Percentiles rank a stretch among this genome's conserved stretches.
Evolutionary conservation across 1,139 yeast genomes (phyloP).

Genomic region (Geotrichum restrictum): DNA sequence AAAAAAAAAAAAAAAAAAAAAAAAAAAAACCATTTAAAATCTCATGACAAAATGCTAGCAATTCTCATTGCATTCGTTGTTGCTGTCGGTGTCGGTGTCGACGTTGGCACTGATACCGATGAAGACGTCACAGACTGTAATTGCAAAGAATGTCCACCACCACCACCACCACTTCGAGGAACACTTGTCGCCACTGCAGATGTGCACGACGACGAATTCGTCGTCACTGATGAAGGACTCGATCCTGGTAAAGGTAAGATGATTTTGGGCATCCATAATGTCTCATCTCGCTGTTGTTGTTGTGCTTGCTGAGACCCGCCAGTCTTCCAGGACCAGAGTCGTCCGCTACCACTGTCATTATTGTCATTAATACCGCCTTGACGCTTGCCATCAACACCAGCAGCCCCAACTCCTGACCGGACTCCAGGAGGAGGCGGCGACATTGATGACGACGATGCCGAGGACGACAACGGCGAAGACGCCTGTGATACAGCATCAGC

Average conservation of each 20-base stretch:
- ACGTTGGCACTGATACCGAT: no score
- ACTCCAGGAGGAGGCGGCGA: no score
- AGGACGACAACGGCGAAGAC: not conserved
- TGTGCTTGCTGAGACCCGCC: no score
- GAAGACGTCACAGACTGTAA: no score
- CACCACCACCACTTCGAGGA: not conserved
- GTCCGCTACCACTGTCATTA: not conserved
- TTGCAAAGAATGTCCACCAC: no score
- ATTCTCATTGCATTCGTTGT: not conserved
- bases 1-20: not conserved
- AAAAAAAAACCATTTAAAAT: not conserved
- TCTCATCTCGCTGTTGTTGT: not conserved
- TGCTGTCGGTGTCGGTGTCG: no score
- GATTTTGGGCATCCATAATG: not conserved
- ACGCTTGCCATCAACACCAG: not conserved
- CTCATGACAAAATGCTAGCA: not conserved
- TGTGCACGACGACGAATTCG: not conserved
- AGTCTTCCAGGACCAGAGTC: not conserved
- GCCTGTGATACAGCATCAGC: slow-evolving; percentile 37
- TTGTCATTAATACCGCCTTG: not conserved
- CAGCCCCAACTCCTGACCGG: no score
- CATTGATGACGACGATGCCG: not conserved
- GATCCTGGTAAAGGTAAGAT: not conserved
- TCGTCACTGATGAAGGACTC: not conserved
- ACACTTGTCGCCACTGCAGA: not conserved